Percentiles rank a stretch among this genome's conserved stretches.
phyloP scores from a whole-genome alignment of 306 rosid species.

The Echinosophora koreensis region DNA sequence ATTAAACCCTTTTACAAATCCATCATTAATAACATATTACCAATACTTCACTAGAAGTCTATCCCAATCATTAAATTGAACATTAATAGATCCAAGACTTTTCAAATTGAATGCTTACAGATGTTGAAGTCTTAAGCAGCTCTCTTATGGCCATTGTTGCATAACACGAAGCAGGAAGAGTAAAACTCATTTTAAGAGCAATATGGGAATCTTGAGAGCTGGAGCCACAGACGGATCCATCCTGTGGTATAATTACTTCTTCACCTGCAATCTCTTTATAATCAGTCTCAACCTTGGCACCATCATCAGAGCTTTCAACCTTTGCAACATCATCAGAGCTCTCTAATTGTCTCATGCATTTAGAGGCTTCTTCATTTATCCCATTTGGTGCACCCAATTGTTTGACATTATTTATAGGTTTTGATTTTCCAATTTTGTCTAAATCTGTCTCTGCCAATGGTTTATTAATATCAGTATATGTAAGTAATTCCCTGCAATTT shows the following conservation, averaged over 20 bases:
- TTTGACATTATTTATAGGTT: conserved; percentile 39
- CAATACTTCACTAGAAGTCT: conserved; percentile 2
- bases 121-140: conserved; percentile 94
- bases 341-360: conserved; percentile 51
- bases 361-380: conserved; percentile 49
- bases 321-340: conserved; percentile 47
- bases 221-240: conserved; percentile 48
- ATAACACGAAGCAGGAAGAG: conserved; percentile 91
- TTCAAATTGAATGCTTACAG: conserved; percentile 63
- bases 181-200: conserved; percentile 88
- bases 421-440: conserved; percentile 65
- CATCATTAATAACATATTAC: conserved; percentile 8
- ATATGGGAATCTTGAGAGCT: conserved; percentile 64
- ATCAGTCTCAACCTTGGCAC: conserved; percentile 43
- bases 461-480: conserved; percentile 65
- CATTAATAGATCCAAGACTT: neutral
- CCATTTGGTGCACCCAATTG: conserved; percentile 47
- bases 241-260: conserved; percentile 48
- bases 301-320: conserved; percentile 51
- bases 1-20: neutral
- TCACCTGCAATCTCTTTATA: conserved; percentile 44
- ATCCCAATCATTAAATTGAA: conserved; percentile 17
- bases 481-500: conserved; percentile 78
- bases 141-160: conserved; percentile 99
- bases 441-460: conserved; percentile 88